Evolutionary conservation across 257 asterid species (phyloP), one percentile per base, ranked within the genome.

Genomic region (Euphrasia confusa): DNA sequence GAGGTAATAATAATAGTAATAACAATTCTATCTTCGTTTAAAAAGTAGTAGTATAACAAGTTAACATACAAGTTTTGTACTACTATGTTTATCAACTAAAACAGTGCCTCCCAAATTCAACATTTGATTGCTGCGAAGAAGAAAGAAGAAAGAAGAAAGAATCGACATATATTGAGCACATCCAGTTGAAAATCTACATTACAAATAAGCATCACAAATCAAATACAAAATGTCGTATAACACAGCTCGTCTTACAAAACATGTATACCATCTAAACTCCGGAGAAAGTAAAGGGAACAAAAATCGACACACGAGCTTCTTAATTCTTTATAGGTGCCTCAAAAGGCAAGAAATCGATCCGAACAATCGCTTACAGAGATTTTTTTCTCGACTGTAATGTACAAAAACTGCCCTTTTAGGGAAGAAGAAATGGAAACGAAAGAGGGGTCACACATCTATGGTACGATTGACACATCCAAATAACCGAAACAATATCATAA

Each of bases 371-470:
- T 63, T 67, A 58, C 71, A 66, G 10, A 60, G 64, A 66, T 45
- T 54, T 21, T 21, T 68, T 72, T 67, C 68, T 30, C 63, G 5
- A 37, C 12, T 10, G 42, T 37, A 75, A 75, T 85, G 73, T 85
- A 88, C 92, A 83, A 44, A 59, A 77, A 77, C 64, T 24, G 69
- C 75, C 67, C 67, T 62, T 62, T 21, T 27, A 58, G 49, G 77
- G 74, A 72, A 67, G 67, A 44, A 60, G 10, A 37, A 37, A 10
- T 45, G 63, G 35, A 55, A 67, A 68, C 61, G 45, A 69, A 32
- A 30, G 10, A 17, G 52, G 58, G 67, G 67, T 68, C 42, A 61
- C 28, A 37, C 12, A 63, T 67, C 24, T 70, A 18, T 37, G 42
- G 10, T 52, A 48, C 69, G 35, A 35, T 12, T 65, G 58, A 53